Conservation (phyloP, 768 basidiomycete species). For the Cubamyces sp. region DNA sequence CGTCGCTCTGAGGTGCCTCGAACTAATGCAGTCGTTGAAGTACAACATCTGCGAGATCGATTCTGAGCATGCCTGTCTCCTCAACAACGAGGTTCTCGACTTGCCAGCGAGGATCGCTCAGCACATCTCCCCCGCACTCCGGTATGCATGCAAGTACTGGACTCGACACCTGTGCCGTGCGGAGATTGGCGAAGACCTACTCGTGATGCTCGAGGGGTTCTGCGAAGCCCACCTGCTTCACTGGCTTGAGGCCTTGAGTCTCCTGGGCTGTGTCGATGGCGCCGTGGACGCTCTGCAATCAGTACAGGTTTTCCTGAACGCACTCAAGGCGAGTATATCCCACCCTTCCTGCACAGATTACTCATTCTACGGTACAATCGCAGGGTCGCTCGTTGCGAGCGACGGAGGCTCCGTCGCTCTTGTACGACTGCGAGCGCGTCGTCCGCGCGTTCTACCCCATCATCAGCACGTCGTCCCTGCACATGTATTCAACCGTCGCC, state of each 20-base stretch:
- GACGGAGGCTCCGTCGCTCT: neutral
- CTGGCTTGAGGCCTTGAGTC: slow-evolving; percentile 30
- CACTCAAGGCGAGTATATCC: neutral
- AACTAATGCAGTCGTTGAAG: neutral
- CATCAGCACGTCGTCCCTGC: slow-evolving; percentile 22
- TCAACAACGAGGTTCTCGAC: slow-evolving; percentile 8
- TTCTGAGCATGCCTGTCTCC: neutral
- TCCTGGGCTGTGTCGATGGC: slow-evolving; percentile 1
- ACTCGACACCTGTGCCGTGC: slow-evolving; percentile 16
- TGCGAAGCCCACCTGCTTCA: slow-evolving; percentile 25
- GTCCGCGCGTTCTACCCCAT: slow-evolving; percentile 19
- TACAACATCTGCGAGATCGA: slow-evolving; percentile 13
- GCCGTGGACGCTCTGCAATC: slow-evolving; percentile 1
- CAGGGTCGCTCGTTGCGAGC: neutral
- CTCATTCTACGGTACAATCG: no score
- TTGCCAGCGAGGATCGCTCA: neutral
- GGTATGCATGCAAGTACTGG: slow-evolving; percentile 28
- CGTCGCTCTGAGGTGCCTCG: neutral
- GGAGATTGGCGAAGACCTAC: slow-evolving; percentile 4
- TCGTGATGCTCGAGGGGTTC: slow-evolving; percentile 9
- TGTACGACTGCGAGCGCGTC: slow-evolving; percentile 20
- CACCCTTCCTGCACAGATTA: neutral
- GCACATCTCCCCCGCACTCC: slow-evolving; percentile 21
- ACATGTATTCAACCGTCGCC: slow-evolving; percentile 15
- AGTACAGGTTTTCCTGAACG: neutral